Conservation (phyloP, 179 eudicot genomes). For the Patellifolia procumbens region DNA sequence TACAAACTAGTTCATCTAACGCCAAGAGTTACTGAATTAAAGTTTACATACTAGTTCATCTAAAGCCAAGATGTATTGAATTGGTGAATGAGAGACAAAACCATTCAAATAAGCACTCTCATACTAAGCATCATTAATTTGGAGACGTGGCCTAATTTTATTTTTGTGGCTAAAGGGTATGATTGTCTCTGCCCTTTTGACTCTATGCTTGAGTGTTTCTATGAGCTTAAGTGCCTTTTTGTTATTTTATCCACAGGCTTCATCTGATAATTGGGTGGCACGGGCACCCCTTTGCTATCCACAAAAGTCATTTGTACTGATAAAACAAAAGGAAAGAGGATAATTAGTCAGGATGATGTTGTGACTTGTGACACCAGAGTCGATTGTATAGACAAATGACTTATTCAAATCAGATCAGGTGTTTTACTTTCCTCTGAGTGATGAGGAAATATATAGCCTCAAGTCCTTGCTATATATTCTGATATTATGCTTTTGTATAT, state of each 20-base stretch:
- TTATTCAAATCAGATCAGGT: neutral
- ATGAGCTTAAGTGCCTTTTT: slow-evolving; percentile 1
- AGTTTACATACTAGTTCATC: too few relatives aligned
- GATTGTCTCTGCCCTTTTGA: neutral
- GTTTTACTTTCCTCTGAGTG: neutral
- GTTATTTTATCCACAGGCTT: neutral
- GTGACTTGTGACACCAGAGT: neutral
- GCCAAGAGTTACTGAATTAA: too few relatives aligned
- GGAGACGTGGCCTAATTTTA: neutral
- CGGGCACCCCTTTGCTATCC: neutral
- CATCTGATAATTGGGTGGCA: neutral
- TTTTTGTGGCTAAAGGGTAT: neutral
- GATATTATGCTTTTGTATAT: neutral
- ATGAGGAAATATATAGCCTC: neutral
- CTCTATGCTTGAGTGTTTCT: neutral
- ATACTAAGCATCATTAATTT: neutral
- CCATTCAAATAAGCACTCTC: neutral
- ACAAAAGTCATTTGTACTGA: neutral
- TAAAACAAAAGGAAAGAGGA: neutral
- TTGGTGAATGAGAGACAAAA: neutral
- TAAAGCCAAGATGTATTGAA: neutral
- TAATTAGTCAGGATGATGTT: neutral
- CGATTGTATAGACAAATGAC: neutral
- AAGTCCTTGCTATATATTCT: neutral
- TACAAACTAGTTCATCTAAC: neutral